Evolutionary conservation across 129 eudicot species (phyloP), one percentile per base, ranked within the genome.

Genomic region (Apium graveolens): DNA sequence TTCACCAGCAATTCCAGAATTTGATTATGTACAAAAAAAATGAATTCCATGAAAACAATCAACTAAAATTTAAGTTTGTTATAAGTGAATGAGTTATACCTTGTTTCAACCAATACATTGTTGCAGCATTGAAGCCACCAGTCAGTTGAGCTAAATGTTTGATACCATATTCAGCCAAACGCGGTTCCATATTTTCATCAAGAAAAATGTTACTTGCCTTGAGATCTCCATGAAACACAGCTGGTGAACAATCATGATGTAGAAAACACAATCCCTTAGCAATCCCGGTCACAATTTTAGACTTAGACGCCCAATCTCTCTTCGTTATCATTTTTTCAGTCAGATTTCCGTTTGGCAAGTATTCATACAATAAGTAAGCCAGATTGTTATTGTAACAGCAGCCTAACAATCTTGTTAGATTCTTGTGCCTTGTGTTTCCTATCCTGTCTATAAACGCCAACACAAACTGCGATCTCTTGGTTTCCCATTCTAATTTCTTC

Each of bases 111-210:
- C 77, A 71, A 53, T 88, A 83, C 55, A 83, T 46, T 27, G 81
- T 79, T 79, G 83, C 37, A 45, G 73, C 69, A 27, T 51, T 48
- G 5, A 77, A 72, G 70, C 85, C 75, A 34, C 41, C 66, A 42
- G 46, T 82, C 42, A 81, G 73, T 31, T 76, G 84, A 70, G 77
- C 42, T n/a, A 90, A 75, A 26, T 82, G 82, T 76, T 81, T 83
- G 62, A 92, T 84, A 24, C 91, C 95, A 37, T 80, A 95, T 77
- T 95, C 96, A 11, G 91, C 81, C 82, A 95, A 85, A 83, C 77
- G 89, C 7, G 97, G 96, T 82, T 95, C 99, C 96, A 92, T 95
- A 69, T 84, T 88, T 82, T 92, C 97, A 82, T 92, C 92, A 39
- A 95, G 85, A 79, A 87, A 80, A 8, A 95, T 49, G 77, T 90